phyloP scores from a whole-genome alignment of 345 rosid species.

The Raphanus raphanistrum region DNA sequence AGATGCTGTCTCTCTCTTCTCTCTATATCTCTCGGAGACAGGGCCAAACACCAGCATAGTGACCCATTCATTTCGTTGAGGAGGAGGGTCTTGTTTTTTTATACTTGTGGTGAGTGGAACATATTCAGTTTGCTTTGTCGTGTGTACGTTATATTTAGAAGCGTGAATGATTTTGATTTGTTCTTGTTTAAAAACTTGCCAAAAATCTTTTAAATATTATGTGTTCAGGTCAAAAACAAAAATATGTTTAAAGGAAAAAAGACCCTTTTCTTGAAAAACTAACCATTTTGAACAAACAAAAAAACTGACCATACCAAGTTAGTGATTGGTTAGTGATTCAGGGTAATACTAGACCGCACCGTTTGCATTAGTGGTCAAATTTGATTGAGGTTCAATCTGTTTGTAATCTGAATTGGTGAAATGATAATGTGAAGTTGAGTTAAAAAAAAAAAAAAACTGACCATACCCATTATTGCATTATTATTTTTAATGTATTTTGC shows the following conservation, averaged over 20 bases:
- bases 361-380: too few species aligned
- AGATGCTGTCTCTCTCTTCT: slow-evolving; percentile 80
- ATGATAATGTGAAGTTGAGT: too few species aligned
- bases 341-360: too few species aligned
- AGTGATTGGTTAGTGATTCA: too few species aligned
- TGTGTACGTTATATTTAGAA: slow-evolving; percentile 10
- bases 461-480: neutral
- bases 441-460: too few species aligned
- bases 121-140: neutral
- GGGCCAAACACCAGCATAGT: slow-evolving; percentile 35
- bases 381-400: too few species aligned
- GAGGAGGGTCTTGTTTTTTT: neutral
- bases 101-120: neutral
- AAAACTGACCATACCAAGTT: too few species aligned
- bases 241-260: neutral
- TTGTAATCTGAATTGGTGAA: too few species aligned
- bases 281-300: too few species aligned
- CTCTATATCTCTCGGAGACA: slow-evolving; percentile 71
- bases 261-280: neutral
- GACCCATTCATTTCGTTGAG: neutral
- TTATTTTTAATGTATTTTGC: neutral
- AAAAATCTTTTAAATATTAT: neutral
- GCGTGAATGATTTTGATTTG: neutral
- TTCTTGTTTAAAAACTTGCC: neutral
- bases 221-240: neutral